Percentiles rank a stretch among this genome's conserved stretches.
Conservation (phyloP, 2,329 filamentous ascomycete genomes). For the Xylaria hypoxylon region DNA sequence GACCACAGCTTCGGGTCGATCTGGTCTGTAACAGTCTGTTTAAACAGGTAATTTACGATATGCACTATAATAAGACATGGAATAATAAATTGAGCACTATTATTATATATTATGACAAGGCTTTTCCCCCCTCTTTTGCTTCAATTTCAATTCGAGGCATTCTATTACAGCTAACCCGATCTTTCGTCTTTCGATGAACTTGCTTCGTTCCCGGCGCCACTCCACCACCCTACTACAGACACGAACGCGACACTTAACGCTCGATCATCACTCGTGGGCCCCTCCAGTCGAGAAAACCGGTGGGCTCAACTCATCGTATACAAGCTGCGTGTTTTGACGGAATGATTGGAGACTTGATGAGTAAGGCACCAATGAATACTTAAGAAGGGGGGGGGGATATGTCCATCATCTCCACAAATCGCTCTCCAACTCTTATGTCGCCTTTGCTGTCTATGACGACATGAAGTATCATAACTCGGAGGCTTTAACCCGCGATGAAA, state of each 20-base stretch:
- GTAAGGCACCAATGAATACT: not conserved
- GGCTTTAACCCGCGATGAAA: not conserved
- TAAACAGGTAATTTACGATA: not conserved
- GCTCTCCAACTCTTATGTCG: not conserved
- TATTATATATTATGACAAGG: not conserved
- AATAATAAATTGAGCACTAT: not conserved
- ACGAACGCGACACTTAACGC: not conserved
- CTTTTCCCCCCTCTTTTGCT: too few species aligned
- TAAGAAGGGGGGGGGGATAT: too few species aligned
- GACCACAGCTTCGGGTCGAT: constrained; percentile 11
- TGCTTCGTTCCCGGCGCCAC: not conserved
- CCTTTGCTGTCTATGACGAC: constrained; percentile 43
- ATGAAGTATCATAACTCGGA: constrained; percentile 40
- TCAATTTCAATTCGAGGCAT: too few species aligned
- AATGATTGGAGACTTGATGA: not conserved
- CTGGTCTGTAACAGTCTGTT: not conserved
- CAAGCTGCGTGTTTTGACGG: not conserved
- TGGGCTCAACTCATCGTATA: not conserved
- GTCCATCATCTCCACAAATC: constrained; percentile 15
- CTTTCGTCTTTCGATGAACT: not conserved
- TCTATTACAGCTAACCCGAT: not conserved
- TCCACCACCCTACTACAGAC: not conserved
- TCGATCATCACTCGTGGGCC: not conserved
- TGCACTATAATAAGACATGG: not conserved
- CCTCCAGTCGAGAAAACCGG: not conserved